phyloP scores from a whole-genome alignment of 768 basidiomycete genomes.

The Suillus placidus region DNA sequence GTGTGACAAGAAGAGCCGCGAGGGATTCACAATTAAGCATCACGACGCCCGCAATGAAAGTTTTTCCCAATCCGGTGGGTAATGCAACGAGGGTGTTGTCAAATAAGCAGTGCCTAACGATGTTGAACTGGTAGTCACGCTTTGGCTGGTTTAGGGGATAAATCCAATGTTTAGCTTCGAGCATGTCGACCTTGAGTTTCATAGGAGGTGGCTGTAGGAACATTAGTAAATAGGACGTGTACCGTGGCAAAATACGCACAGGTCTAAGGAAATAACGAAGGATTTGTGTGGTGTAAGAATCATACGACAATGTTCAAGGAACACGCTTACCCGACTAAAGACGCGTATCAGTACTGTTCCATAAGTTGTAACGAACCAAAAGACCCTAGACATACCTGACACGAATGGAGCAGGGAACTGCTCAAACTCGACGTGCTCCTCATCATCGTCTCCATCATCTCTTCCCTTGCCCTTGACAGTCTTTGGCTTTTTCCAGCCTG shows the following conservation, averaged over 20 bases:
- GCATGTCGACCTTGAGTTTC: conserved; percentile 76
- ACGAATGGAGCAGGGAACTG: conserved; percentile 85
- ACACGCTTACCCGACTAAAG: conserved; percentile 55
- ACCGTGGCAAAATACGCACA: conserved; percentile 25
- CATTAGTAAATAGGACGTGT: conserved; percentile 7
- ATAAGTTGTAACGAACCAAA: neutral
- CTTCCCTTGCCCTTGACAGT: conserved; percentile 53
- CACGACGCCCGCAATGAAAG: conserved; percentile 94
- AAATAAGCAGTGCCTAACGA: conserved; percentile 81
- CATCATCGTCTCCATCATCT: conserved; percentile 52
- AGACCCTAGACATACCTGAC: conserved; percentile 48
- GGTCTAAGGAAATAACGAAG: conserved; percentile 27
- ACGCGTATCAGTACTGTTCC: conserved; percentile 7
- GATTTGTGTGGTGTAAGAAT: neutral
- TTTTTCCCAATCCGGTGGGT: conserved; percentile 97
- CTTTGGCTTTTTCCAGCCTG: conserved; percentile 62
- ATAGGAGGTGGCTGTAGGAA: conserved; percentile 63
- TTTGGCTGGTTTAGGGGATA: conserved; percentile 88
- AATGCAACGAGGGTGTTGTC: conserved; percentile 94
- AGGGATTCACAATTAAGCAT: conserved; percentile 86
- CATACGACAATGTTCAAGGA: conserved; percentile 3
- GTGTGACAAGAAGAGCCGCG: conserved; percentile 1
- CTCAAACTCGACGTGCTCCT: conserved; percentile 69
- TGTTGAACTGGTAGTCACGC: conserved; percentile 94
- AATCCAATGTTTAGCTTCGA: conserved; percentile 84